These are phyloP conservation scores for Vicia faba DNA, from an alignment of 306 rosid genomes.

Conservation along the genomic window DNA sequence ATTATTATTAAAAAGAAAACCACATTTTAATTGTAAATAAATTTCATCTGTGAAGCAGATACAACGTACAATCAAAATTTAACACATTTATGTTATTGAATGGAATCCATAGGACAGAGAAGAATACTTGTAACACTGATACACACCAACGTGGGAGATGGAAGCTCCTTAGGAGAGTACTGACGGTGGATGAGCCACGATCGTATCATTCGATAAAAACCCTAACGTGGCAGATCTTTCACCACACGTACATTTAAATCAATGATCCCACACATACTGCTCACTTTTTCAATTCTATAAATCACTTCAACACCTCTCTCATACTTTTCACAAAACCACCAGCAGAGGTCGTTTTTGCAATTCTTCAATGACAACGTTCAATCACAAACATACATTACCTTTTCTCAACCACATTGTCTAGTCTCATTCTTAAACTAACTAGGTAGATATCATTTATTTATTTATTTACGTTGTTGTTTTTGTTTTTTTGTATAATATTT, in stretches of 20 bases:
- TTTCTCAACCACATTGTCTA: slow-evolving; percentile 1
- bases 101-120: background rate
- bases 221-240: slow-evolving; percentile 62
- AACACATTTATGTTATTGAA: background rate
- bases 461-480: background rate
- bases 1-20: too few relatives aligned
- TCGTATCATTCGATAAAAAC: background rate
- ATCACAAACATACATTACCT: background rate
- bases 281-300: slow-evolving; percentile 31
- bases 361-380: background rate
- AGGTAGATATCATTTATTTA: background rate
- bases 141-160: slow-evolving; percentile 58
- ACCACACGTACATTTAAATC: slow-evolving; percentile 45
- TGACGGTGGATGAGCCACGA: slow-evolving; percentile 73
- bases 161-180: slow-evolving; percentile 40
- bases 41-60: too few relatives aligned
- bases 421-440: background rate
- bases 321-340: background rate
- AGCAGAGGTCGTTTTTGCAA: background rate
- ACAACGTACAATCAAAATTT: background rate
- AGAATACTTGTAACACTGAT: background rate
- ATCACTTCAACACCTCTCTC: background rate
- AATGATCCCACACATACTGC: slow-evolving; percentile 5
- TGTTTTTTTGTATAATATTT: background rate
- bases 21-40: too few relatives aligned